Evolutionary conservation across 805 yeast species (phyloP).

Genomic region (Lachancea lanzarotensis): DNA sequence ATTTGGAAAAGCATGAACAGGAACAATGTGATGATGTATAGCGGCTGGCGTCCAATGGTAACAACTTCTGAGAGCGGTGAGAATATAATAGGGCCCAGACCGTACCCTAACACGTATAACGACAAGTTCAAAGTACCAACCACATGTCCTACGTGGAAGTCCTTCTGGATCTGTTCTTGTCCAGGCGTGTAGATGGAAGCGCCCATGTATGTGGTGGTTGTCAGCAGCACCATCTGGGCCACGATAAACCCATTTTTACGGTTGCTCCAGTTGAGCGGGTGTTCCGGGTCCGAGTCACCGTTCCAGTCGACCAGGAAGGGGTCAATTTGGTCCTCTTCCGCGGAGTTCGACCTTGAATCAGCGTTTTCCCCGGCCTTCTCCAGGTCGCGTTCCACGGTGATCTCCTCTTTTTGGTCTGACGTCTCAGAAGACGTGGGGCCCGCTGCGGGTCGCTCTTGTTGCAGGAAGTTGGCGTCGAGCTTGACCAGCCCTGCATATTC

Average conservation of each 20-base stretch:
- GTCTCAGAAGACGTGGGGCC: not conserved
- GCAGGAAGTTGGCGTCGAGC: constrained; percentile 1
- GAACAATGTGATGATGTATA: constrained; percentile 43
- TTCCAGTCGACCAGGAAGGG: constrained; percentile 25
- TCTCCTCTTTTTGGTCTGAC: not conserved
- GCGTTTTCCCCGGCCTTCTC: not conserved
- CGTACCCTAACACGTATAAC: constrained; percentile 54
- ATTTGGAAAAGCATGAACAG: constrained; percentile 47
- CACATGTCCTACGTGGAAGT: constrained; percentile 39
- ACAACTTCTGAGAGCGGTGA: constrained; percentile 56
- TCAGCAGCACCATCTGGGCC: constrained; percentile 37
- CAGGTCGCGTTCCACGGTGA: not conserved
- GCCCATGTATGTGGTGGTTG: constrained; percentile 49
- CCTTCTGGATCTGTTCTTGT: constrained; percentile 37
- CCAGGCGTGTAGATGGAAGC: constrained; percentile 54
- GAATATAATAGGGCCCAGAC: constrained; percentile 51
- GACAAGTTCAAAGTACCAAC: constrained; percentile 47
- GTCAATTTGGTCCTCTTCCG: constrained; percentile 14
- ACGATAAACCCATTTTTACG: constrained; percentile 36
- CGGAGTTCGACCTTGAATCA: too few relatives aligned
- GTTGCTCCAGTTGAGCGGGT: constrained; percentile 52
- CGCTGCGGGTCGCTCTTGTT: not conserved
- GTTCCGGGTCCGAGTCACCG: constrained; percentile 42
- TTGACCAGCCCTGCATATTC: constrained; percentile 17
- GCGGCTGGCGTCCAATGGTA: constrained; percentile 44